Evolutionary conservation across 1,284 basidiomycete species (phyloP), one percentile per base, ranked within the genome.

Genomic region (Trametes pubescens): DNA sequence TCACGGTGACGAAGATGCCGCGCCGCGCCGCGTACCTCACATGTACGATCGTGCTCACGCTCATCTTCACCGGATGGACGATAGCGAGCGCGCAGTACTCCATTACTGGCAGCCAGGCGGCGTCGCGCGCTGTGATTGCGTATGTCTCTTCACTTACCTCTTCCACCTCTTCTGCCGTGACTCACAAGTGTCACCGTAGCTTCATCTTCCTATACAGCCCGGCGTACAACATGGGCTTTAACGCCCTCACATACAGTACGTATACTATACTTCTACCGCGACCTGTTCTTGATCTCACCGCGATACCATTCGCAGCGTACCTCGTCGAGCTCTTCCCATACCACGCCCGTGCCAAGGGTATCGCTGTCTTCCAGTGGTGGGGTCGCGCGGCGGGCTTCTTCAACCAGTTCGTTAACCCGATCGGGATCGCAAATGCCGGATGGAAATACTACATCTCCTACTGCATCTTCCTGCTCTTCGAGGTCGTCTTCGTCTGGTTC

Each of bases 331-430:
- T 92, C 61, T 78, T 89, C 11, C 89, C 89, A 0, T 88, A 84
- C 75, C 81, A 79, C 49, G 84, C 90, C 52, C 84, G 89, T 59
- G 86, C 89, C 2, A 89, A 86, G 74, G 88, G 88, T 11, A 87
- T 89, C 70, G 85, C 87, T 16, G 70, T 88, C 43, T 87, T 86
- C 78, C 83, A 86, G 66, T 89, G 86, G 87, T 86, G 70, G 73
- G 78, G 83, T 51, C 82, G 85, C 44, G 76, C 80, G 40, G 83
- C 85, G 4, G 79, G 82, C 5, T 84, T 85, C 10, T 88, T 91
- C 80, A 92, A 90, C 73, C 87, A 90, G 72, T 91, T 89, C 70
- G 84, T 90, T 62, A 92, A 92, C 74, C 89, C 90, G 2, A 84
- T 88, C 77, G 87, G 85, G 2, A 84, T 89, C 53, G 75, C 71